A percentile compares a stretch with the other conserved stretches of the same genome.
phyloP scores from a whole-genome alignment of 495 filamentous ascomycete species.

The Aspergillus panamensis region DNA sequence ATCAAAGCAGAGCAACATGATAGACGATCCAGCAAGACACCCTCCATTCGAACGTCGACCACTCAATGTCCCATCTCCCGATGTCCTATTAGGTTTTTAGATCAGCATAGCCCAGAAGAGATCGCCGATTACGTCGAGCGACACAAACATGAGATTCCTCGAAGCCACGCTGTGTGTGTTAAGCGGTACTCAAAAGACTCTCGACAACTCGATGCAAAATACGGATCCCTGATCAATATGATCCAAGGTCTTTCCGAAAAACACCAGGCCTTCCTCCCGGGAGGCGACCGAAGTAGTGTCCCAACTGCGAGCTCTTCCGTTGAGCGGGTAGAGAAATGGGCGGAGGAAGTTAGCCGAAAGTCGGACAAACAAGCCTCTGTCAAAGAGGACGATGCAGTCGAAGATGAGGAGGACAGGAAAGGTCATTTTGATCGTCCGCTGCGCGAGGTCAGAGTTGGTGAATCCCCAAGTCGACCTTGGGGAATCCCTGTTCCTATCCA shows the following conservation, averaged over 20 bases:
- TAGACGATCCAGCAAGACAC: conserved; percentile 34
- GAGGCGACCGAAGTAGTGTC: conserved; percentile 47
- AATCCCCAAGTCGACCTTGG: conserved; percentile 88
- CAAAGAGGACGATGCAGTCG: conserved; percentile 39
- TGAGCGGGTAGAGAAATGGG: conserved; percentile 75
- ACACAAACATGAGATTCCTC: conserved; percentile 87
- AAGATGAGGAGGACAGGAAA: conserved; percentile 39
- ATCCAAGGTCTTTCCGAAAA: conserved; percentile 79
- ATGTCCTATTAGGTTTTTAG: conserved; percentile 85
- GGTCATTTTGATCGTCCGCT: conserved; percentile 73
- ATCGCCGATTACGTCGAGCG: conserved; percentile 84
- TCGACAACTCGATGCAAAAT: conserved; percentile 82
- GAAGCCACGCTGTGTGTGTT: conserved; percentile 88
- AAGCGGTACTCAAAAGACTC: conserved; percentile 80
- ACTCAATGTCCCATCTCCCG: conserved; percentile 75
- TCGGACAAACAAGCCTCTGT: conserved; percentile 25
- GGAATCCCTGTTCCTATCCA: conserved; percentile 72
- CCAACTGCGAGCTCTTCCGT: conserved; percentile 40
- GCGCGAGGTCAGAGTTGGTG: conserved; percentile 79
- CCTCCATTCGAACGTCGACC: conserved; percentile 46
- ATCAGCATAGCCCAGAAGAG: conserved; percentile 88
- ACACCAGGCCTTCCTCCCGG: conserved; percentile 75
- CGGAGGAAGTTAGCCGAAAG: conserved; percentile 59
- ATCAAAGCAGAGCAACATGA: conserved; percentile 45
- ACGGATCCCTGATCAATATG: conserved; percentile 85